A percentile compares a stretch with the other conserved stretches of the same genome.
Conservation (phyloP, 139 green algal species). For the Chlamydomonas sphaeroides region DNA sequence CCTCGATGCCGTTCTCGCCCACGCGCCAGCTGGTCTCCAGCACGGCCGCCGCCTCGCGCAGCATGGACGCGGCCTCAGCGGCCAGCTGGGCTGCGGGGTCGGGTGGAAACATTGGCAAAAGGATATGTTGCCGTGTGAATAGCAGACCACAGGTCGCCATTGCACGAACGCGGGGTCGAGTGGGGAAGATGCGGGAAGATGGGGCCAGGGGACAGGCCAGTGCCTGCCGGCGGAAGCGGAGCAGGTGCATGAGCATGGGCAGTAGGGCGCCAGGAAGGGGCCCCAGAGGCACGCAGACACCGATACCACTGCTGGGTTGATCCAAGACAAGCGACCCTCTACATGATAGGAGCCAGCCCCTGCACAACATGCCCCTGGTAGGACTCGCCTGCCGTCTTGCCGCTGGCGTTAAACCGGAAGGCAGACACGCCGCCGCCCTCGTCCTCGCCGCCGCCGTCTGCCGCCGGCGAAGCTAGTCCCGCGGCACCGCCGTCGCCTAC, state of each 20-base stretch:
- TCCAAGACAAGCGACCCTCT: too few species aligned
- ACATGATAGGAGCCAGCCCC: too few species aligned
- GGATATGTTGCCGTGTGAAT: background rate
- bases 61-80: constrained; percentile 15
- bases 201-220: too few species aligned
- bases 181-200: too few species aligned
- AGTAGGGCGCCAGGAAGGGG: too few species aligned
- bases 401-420: background rate
- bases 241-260: too few species aligned
- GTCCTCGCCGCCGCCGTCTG: background rate
- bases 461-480: background rate
- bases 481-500: background rate
- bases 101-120: too few species aligned
- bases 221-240: too few species aligned
- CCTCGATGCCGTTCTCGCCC: constrained; percentile 54
- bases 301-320: too few species aligned
- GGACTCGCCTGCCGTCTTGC: constrained; percentile 7
- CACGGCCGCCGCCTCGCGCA: constrained; percentile 12
- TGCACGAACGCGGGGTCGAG: too few species aligned
- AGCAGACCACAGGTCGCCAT: background rate
- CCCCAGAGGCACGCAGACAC: too few species aligned
- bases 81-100: constrained; percentile 13
- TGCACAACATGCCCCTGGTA: too few species aligned
- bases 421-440: background rate
- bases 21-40: constrained; percentile 54